A percentile compares a stretch with the other conserved stretches of the same genome.
These are phyloP conservation scores for Exophiala sp. DNA, from an alignment of 2,329 filamentous ascomycete species.

Conservation along the genomic window DNA sequence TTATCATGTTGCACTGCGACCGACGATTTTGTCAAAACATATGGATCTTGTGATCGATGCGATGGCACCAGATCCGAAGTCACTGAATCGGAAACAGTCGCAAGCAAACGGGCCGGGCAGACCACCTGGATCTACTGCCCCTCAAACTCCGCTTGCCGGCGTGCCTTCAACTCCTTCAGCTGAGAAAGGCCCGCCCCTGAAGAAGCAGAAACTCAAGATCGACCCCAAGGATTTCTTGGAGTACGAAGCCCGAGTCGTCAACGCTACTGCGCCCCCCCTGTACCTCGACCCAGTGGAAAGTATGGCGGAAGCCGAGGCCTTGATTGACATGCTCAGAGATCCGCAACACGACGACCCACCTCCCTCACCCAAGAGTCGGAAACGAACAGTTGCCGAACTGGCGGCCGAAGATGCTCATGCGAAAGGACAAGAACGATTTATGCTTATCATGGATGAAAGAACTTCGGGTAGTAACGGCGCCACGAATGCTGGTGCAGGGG, in stretches of 20 bases:
- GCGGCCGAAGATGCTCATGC: slow-evolving; percentile 90
- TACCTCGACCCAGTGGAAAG: slow-evolving; percentile 72
- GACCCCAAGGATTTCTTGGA: slow-evolving; percentile 69
- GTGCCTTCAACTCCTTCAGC: slow-evolving; percentile 62
- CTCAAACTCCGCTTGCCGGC: slow-evolving; percentile 63
- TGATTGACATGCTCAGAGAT: slow-evolving; percentile 70
- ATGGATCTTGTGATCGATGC: slow-evolving; percentile 74
- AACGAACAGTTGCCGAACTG: slow-evolving; percentile 90
- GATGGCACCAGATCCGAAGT: slow-evolving; percentile 61
- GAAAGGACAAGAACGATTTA: slow-evolving; percentile 83
- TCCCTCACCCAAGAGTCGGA: slow-evolving; percentile 81
- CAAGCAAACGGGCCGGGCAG: slow-evolving; percentile 40
- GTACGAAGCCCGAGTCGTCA: slow-evolving; percentile 72
- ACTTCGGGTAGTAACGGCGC: slow-evolving; percentile 57
- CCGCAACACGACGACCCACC: slow-evolving; percentile 72
- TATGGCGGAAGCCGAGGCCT: slow-evolving; percentile 64
- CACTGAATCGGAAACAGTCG: slow-evolving; percentile 47
- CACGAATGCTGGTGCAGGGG: slow-evolving; percentile 61
- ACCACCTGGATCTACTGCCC: slow-evolving; percentile 45
- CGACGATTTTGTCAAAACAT: slow-evolving; percentile 71
- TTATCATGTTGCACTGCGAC: slow-evolving; percentile 77
- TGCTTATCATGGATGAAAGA: slow-evolving; percentile 88
- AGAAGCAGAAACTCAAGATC: slow-evolving; percentile 73
- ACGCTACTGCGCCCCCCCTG: slow-evolving; percentile 70
- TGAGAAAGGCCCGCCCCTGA: slow-evolving; percentile 52